Evolutionary conservation across 768 basidiomycete genomes (phyloP).

Genomic region (Gloeophyllum trabeum): DNA sequence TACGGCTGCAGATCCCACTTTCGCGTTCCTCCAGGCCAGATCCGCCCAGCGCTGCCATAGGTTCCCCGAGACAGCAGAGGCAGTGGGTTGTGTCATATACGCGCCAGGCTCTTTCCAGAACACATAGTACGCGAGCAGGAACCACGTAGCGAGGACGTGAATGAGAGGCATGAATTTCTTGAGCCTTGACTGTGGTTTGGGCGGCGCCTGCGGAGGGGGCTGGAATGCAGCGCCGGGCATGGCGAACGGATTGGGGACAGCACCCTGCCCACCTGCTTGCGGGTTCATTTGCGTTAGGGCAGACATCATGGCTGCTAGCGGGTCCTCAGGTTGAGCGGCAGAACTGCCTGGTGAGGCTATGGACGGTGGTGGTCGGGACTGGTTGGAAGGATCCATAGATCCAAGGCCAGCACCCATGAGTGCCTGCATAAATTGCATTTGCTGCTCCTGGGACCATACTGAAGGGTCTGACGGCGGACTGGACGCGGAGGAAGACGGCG

Average conservation of each 20-base stretch:
- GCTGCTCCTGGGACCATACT: slow-evolving; percentile 59
- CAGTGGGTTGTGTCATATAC: slow-evolving; percentile 26
- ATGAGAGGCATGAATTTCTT: slow-evolving; percentile 57
- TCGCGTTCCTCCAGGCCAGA: slow-evolving; percentile 28
- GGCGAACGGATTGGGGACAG: no score
- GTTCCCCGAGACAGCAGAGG: slow-evolving; percentile 18
- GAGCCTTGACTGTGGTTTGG: slow-evolving; percentile 26
- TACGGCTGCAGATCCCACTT: slow-evolving; percentile 29
- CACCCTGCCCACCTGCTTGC: slow-evolving; percentile 21
- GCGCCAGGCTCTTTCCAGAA: slow-evolving; percentile 50
- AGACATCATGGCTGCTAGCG: slow-evolving; percentile 2
- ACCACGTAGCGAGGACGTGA: slow-evolving; percentile 56
- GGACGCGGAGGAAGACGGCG: slow-evolving; percentile 10
- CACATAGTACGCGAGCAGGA: slow-evolving; percentile 55
- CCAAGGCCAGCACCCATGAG: slow-evolving; percentile 29
- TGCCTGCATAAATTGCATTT: slow-evolving; percentile 56
- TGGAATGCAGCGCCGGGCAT: slow-evolving; percentile 10
- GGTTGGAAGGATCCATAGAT: no score
- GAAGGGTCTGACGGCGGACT: slow-evolving; percentile 34
- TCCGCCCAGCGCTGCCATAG: slow-evolving; percentile 58
- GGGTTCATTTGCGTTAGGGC: slow-evolving; percentile 8
- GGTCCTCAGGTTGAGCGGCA: not conserved
- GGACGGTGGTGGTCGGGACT: slow-evolving; percentile 2
- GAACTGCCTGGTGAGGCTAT: not conserved
- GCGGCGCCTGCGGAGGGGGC: slow-evolving; percentile 6